These are phyloP conservation scores for Tricladium varicosporioides DNA, from an alignment of 2,329 filamentous ascomycete species.

Conservation along the genomic window DNA sequence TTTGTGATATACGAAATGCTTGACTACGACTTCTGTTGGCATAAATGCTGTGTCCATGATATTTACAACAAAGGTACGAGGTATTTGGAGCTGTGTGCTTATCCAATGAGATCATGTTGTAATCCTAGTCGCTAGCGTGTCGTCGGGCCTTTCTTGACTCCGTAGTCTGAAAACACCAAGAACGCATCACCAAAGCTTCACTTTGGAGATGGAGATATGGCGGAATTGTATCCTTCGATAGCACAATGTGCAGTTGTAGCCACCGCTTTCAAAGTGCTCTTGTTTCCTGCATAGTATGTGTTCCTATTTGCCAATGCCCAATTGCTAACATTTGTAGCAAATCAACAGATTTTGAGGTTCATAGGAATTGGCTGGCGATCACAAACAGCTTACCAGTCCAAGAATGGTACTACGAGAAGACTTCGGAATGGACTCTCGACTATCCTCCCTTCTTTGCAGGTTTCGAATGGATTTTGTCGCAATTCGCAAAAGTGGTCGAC, in stretches of 20 bases:
- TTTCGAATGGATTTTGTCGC: slow-evolving; percentile 91
- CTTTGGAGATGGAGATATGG: slow-evolving; percentile 52
- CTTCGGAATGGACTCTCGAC: slow-evolving; percentile 98
- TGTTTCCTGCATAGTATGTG: slow-evolving; percentile 91
- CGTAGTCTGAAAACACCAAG: neutral
- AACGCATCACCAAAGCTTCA: neutral
- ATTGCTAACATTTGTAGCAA: slow-evolving; percentile 58
- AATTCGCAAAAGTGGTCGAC: slow-evolving; percentile 74
- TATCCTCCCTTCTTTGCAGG: slow-evolving; percentile 98
- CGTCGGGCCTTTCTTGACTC: slow-evolving; percentile 1
- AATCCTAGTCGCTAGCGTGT: neutral
- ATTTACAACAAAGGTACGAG: neutral
- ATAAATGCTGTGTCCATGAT: slow-evolving; percentile 38
- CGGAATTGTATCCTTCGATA: slow-evolving; percentile 81
- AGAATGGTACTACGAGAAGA: slow-evolving; percentile 96
- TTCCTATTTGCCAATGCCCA: neutral
- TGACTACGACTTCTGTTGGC: slow-evolving; percentile 41
- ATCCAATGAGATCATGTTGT: neutral
- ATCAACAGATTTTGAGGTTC: slow-evolving; percentile 98
- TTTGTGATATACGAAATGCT: slow-evolving; percentile 46
- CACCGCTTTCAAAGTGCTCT: slow-evolving; percentile 83
- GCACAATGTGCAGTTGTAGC: slow-evolving; percentile 83
- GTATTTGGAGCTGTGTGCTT: neutral
- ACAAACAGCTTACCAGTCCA: slow-evolving; percentile 83
- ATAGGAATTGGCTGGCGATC: slow-evolving; percentile 97